These are phyloP conservation scores for Testicularia cyperi DNA, from an alignment of 1,284 basidiomycete species.

Conservation along the genomic window DNA sequence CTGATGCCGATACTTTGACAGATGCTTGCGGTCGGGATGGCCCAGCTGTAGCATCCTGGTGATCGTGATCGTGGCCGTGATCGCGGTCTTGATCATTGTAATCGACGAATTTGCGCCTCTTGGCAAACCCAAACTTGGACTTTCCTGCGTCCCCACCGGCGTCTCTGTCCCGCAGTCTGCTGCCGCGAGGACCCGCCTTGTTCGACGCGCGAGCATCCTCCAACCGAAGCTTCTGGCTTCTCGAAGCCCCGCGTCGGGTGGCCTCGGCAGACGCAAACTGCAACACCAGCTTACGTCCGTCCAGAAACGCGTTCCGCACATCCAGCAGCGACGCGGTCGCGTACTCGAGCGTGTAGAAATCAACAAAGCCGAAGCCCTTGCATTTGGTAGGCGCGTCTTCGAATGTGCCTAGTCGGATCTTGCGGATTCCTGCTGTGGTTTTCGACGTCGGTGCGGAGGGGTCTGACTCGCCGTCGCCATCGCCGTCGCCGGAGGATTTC, in stretches of 20 bases:
- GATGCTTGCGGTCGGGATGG: not conserved
- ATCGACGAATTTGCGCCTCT: not conserved
- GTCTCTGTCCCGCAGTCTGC: too few relatives aligned
- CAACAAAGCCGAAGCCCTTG: constrained; percentile 91
- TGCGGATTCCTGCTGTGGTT: constrained; percentile 72
- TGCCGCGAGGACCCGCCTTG: not conserved
- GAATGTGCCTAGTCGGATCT: constrained; percentile 89
- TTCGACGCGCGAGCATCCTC: not conserved
- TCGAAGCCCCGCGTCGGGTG: constrained; percentile 63
- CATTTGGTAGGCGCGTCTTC: constrained; percentile 82
- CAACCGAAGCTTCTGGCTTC: not conserved
- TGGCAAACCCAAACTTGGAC: not conserved
- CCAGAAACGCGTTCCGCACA: constrained; percentile 76
- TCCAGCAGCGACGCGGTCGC: constrained; percentile 83
- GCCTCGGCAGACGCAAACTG: constrained; percentile 85
- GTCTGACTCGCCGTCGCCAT: not conserved
- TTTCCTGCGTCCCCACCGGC: not conserved
- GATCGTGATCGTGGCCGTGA: not conserved
- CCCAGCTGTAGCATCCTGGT: not conserved
- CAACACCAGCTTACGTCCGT: constrained; percentile 81
- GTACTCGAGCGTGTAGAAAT: constrained; percentile 76
- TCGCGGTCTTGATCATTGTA: not conserved
- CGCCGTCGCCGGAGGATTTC: too few relatives aligned
- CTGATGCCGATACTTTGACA: too few relatives aligned
- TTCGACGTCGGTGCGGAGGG: too few relatives aligned